Conservation (phyloP, 371 early-diverging fungal genomes). For the Lichtheimia hyalospora region DNA sequence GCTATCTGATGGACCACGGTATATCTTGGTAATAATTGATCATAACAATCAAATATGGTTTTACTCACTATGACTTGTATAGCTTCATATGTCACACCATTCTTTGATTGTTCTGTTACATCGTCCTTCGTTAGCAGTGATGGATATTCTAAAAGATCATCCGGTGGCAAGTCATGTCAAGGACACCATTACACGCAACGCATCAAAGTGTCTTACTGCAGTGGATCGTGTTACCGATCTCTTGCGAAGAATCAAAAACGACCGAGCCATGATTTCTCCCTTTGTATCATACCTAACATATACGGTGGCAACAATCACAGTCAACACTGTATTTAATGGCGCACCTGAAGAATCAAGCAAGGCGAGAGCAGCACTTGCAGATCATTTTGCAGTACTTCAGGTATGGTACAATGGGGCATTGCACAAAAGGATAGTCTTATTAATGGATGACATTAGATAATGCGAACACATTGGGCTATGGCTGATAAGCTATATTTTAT, state of each 20-base stretch:
- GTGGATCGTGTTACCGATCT: slow-evolving; percentile 52
- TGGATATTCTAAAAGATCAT: slow-evolving; percentile 23
- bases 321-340: slow-evolving; percentile 52
- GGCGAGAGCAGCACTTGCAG: slow-evolving; percentile 46
- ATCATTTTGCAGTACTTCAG: slow-evolving; percentile 50
- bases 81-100: slow-evolving; percentile 48
- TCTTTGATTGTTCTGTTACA: slow-evolving; percentile 52
- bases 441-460: slow-evolving; percentile 22
- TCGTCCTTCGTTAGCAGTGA: slow-evolving; percentile 40
- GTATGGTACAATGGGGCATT: slow-evolving; percentile 29
- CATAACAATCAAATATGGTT: not conserved
- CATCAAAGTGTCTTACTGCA: slow-evolving; percentile 45
- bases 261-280: slow-evolving; percentile 32
- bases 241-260: slow-evolving; percentile 34
- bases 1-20: slow-evolving; percentile 18
- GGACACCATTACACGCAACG: slow-evolving; percentile 38
- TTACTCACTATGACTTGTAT: not conserved
- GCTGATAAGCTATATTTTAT: slow-evolving; percentile 63
- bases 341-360: slow-evolving; percentile 42
- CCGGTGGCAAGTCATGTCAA: slow-evolving; percentile 39
- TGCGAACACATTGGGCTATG: slow-evolving; percentile 61
- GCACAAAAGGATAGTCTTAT: not conserved
- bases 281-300: slow-evolving; percentile 57
- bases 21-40: slow-evolving; percentile 18
- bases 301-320: slow-evolving; percentile 57